Evolutionary conservation across 306 rosid species (phyloP), one percentile per base, ranked within the genome.

Genomic region (Oxytropis ochrocephala): DNA sequence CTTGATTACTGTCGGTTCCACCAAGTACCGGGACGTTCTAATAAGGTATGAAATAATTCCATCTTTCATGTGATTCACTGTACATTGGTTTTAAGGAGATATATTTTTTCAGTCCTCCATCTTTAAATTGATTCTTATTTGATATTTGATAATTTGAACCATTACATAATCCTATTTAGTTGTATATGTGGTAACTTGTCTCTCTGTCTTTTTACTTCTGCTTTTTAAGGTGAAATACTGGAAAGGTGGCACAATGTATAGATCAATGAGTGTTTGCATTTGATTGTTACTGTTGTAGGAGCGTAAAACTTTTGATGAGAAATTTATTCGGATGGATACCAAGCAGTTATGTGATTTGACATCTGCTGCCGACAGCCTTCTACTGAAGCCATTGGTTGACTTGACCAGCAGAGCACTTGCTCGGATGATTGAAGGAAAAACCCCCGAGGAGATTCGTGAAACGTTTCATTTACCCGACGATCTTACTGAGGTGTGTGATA

Each of bases 391-490:
- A 21, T 84, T 91, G 86, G 97, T 89, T 75, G 96, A 91, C 72
- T 82, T 91, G 48, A 91, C 97, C 39, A 88, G 97, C 68, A 79
- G 91, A 70, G 96, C 97, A 59, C 96, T 91, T 77, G 97, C 97
- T 32, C 91, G 91, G 65, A 91, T 89, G 65, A 89, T 91, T 75
- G 97, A 91, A 84, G 97, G 97, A 66, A 91, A 91, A 79, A 77
- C 97, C 18, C 91, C 97, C 3, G 91, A 91, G 82, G 96, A 91
- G 84, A 91, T 91, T 38, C 87, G 97, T 14, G 94, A 89, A 75
- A 85, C 96, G 54, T 91, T 91, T 85, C 96, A 91, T 78, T 77
- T 91, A 73, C 96, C 97, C 17, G 97, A 91, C 75, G 97, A 91
- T 55, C 96, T 91, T 29, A 91, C 98, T 3, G 95, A 92, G 96